Evolutionary conservation across 495 filamentous ascomycete genomes (phyloP).

Genomic region (Parmelia sp.): DNA sequence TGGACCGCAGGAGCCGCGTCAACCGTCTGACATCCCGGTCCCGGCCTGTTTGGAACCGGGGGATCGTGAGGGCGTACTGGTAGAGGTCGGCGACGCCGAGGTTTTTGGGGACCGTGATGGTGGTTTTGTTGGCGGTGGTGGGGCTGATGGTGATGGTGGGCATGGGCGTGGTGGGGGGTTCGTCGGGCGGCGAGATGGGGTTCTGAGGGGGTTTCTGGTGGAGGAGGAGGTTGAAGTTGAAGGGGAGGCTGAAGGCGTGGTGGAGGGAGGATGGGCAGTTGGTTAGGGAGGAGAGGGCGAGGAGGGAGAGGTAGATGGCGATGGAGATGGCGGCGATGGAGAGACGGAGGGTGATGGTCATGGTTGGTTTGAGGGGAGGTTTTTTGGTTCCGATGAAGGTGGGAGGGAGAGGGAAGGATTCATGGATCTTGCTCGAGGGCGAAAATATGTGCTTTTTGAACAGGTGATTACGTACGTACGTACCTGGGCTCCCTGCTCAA

Average conservation of each 20-base stretch:
- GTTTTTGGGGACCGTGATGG: not conserved
- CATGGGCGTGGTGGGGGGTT: not conserved
- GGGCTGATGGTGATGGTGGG: too few relatives aligned
- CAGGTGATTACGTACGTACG: too few relatives aligned
- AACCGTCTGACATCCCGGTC: not conserved
- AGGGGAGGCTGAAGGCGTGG: not conserved
- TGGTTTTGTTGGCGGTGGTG: not conserved
- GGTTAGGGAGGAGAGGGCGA: not conserved
- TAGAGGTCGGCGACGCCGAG: not conserved
- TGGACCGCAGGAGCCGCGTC: not conserved
- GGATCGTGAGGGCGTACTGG: not conserved
- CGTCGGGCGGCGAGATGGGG: too few relatives aligned
- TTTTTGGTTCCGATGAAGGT: not conserved
- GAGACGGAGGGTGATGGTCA: not conserved
- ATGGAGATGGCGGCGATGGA: not conserved
- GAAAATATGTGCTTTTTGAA: too few relatives aligned
- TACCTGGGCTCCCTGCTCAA: not conserved
- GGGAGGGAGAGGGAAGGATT: not conserved
- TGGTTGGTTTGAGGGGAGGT: not conserved
- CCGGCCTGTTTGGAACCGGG: not conserved
- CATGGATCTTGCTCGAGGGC: too few relatives aligned
- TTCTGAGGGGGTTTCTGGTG: not conserved
- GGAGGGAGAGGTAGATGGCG: not conserved
- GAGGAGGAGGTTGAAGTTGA: not conserved
- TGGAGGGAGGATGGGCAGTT: not conserved